Conservation (phyloP, 1,139 yeast genomes). For the Suhomyces atakaporum region DNA sequence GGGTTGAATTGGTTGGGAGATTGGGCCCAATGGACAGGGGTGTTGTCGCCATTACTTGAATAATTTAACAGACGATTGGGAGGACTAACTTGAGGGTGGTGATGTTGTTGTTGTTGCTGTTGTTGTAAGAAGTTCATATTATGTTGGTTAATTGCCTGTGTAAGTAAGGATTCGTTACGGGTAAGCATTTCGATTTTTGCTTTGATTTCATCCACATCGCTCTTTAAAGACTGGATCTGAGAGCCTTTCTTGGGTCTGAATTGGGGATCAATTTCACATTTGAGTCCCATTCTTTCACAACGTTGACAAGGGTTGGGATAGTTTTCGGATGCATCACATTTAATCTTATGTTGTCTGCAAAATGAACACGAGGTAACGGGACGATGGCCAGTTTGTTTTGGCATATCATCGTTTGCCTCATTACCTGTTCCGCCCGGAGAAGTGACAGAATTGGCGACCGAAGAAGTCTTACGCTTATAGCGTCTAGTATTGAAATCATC, state of each 20-base stretch:
- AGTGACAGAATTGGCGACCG: neutral
- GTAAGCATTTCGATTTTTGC: conserved; percentile 76
- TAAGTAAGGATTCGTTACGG: conserved; percentile 65
- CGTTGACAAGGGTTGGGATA: conserved; percentile 83
- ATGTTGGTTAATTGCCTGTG: conserved; percentile 59
- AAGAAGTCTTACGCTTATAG: conserved; percentile 12
- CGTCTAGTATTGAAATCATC: conserved; percentile 11
- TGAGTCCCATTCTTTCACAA: conserved; percentile 76
- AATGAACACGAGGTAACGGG: conserved; percentile 94
- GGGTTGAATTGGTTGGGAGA: conserved; percentile 5
- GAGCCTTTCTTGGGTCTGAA: conserved; percentile 91
- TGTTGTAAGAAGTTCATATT: conserved; percentile 35
- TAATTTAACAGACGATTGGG: neutral
- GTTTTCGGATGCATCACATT: conserved; percentile 85
- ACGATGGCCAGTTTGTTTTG: conserved; percentile 55
- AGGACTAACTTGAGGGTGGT: conserved; percentile 5
- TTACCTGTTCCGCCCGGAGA: conserved; percentile 3
- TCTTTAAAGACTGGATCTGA: conserved; percentile 79
- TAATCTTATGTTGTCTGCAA: conserved; percentile 92
- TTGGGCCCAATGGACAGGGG: conserved; percentile 7
- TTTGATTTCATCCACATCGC: conserved; percentile 80
- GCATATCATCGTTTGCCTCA: conserved; percentile 6
- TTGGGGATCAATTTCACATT: conserved; percentile 88
- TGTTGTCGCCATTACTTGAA: conserved; percentile 7
- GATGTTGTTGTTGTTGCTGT: conserved; percentile 20